A percentile compares a stretch with the other conserved stretches of the same genome.
Conservation (phyloP, 139 green algal species). For the Chlorella sp. region DNA sequence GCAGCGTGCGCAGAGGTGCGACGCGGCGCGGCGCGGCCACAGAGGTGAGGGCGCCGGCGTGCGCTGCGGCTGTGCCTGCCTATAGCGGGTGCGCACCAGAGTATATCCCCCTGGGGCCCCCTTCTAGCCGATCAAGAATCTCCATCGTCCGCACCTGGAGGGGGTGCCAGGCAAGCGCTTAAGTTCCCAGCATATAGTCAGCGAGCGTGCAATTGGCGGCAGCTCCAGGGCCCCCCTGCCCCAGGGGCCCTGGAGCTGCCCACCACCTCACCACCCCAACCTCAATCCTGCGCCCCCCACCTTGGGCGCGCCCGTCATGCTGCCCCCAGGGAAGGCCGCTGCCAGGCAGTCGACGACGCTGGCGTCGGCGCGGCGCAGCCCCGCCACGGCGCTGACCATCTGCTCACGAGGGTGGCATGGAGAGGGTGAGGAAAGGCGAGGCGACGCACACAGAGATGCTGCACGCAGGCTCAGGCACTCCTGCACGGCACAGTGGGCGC, state of each 20-base stretch:
- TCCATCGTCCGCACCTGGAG: constrained; percentile 71
- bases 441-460: no score
- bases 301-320: constrained; percentile 96
- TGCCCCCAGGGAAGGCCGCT: constrained; percentile 91
- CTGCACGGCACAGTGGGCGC: no score
- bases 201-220: not conserved
- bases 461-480: no score
- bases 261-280: no score
- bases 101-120: constrained; percentile 84
- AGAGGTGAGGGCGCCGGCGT: no score
- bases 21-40: no score
- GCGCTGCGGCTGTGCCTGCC: no score
- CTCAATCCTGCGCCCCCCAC: constrained; percentile 56
- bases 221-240: not conserved
- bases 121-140: constrained; percentile 91
- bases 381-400: constrained; percentile 90
- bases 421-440: no score
- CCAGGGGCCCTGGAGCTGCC: not conserved
- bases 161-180: not conserved
- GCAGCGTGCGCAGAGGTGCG: no score
- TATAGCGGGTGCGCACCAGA: no score
- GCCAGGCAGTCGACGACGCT: constrained; percentile 68
- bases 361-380: constrained; percentile 39
- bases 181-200: not conserved
- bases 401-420: no score